Evolutionary conservation across 306 rosid genomes (phyloP).

Genomic region (Spatholobus suberectus): DNA sequence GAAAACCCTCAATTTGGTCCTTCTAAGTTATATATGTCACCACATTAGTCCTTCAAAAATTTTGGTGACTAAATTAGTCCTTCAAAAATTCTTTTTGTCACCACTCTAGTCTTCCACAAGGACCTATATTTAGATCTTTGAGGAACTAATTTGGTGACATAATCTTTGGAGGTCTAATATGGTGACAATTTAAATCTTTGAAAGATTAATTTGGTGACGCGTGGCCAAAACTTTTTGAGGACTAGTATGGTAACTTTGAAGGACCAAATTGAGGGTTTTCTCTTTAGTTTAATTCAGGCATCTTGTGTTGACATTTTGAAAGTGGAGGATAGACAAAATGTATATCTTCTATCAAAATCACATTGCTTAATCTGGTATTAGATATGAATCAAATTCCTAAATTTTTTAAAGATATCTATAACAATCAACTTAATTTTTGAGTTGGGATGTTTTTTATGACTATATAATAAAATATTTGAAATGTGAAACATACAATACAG

Average conservation of each 20-base stretch:
- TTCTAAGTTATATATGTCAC: neutral
- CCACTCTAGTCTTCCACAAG: neutral
- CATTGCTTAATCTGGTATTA: neutral
- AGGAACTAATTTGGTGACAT: neutral
- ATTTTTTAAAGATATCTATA: neutral
- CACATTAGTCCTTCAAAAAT: neutral
- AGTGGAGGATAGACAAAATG: slow-evolving; percentile 2
- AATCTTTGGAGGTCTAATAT: neutral
- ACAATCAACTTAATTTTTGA: neutral
- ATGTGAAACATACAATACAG: neutral
- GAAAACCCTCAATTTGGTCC: neutral
- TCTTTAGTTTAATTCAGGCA: neutral
- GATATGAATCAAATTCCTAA: neutral
- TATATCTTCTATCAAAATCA: slow-evolving; percentile 17
- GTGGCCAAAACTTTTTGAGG: neutral
- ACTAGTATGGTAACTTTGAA: neutral
- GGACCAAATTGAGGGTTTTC: neutral
- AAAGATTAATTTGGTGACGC: neutral
- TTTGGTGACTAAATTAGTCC: neutral
- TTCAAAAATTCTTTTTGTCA: neutral
- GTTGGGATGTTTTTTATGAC: slow-evolving; percentile 14
- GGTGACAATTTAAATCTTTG: neutral
- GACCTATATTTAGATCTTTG: neutral
- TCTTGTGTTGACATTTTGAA: neutral
- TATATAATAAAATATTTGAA: neutral